A percentile compares a stretch with the other conserved stretches of the same genome.
Evolutionary conservation across 495 filamentous ascomycete genomes (phyloP).

Genomic region (Aspergillus sparsus): DNA sequence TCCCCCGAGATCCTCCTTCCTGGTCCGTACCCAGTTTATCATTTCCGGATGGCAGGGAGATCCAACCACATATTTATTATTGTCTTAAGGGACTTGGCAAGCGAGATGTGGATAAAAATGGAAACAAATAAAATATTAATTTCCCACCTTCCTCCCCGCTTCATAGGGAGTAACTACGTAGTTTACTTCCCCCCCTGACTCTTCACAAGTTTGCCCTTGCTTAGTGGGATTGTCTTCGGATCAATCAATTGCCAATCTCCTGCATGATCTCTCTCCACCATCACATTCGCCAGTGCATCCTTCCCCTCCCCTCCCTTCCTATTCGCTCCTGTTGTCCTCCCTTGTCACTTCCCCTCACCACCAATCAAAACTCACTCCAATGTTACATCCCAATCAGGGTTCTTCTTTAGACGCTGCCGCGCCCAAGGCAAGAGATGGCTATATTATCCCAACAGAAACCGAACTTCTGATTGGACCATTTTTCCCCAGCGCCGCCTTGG

Average conservation of each 20-base stretch:
- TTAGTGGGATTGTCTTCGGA: neutral
- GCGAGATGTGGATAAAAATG: neutral
- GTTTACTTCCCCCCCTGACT: neutral
- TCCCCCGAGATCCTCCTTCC: too few relatives aligned
- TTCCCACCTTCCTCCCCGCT: neutral
- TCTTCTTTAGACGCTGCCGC: slow-evolving; percentile 8
- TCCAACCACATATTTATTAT: neutral
- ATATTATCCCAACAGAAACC: too few relatives aligned
- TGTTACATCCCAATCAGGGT: slow-evolving; percentile 17
- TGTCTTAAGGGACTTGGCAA: neutral
- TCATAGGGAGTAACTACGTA: neutral
- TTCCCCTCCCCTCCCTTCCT: slow-evolving; percentile 7
- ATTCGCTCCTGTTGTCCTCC: slow-evolving; percentile 6
- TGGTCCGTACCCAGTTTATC: neutral
- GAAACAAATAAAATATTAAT: neutral
- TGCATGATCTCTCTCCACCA: slow-evolving; percentile 23
- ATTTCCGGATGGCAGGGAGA: neutral
- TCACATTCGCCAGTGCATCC: slow-evolving; percentile 27
- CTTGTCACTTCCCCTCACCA: slow-evolving; percentile 18
- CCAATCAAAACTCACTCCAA: slow-evolving; percentile 18
- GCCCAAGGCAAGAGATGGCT: slow-evolving; percentile 24
- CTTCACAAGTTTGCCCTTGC: slow-evolving; percentile 16
- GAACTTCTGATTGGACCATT: too few relatives aligned
- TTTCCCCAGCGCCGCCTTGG: too few relatives aligned
- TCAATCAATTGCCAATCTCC: slow-evolving; percentile 29